These are phyloP conservation scores for Glaciozyma antarctica DNA, from an alignment of 768 basidiomycete species.

Conservation along the genomic window DNA sequence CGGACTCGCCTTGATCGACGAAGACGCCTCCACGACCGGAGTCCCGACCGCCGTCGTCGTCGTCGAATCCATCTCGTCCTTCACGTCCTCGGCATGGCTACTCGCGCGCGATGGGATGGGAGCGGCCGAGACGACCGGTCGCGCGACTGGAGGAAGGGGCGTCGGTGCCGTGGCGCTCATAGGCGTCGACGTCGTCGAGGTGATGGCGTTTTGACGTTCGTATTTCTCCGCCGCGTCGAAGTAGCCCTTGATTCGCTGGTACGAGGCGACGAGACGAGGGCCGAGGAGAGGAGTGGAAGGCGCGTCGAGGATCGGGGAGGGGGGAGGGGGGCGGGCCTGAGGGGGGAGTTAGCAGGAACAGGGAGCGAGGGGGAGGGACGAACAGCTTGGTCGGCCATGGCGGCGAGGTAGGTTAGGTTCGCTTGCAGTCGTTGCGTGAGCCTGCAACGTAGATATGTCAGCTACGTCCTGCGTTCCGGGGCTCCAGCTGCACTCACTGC, in stretches of 20 bases:
- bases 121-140: too few species aligned
- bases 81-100: too few species aligned
- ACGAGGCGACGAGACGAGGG: constrained; percentile 2
- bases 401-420: constrained; percentile 19
- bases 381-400: constrained; percentile 12
- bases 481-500: not conserved
- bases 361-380: not conserved
- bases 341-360: not conserved
- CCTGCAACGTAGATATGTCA: constrained; percentile 2
- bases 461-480: not conserved
- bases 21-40: too few species aligned
- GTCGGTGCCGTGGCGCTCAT: not conserved
- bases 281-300: constrained; percentile 12
- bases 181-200: not conserved
- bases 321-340: not conserved
- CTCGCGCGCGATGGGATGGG: too few species aligned
- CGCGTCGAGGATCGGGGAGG: constrained; percentile 9
- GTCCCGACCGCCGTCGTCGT: too few species aligned
- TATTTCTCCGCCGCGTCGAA: constrained; percentile 19
- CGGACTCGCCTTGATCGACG: not conserved
- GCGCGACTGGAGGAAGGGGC: not conserved
- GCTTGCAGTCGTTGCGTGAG: constrained; percentile 21
- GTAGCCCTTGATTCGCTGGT: constrained; percentile 20
- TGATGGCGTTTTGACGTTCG: constrained; percentile 10
- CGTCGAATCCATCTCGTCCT: too few species aligned